Conservation (phyloP, 495 filamentous ascomycete species). For the Neurospora tetrasperma region DNA sequence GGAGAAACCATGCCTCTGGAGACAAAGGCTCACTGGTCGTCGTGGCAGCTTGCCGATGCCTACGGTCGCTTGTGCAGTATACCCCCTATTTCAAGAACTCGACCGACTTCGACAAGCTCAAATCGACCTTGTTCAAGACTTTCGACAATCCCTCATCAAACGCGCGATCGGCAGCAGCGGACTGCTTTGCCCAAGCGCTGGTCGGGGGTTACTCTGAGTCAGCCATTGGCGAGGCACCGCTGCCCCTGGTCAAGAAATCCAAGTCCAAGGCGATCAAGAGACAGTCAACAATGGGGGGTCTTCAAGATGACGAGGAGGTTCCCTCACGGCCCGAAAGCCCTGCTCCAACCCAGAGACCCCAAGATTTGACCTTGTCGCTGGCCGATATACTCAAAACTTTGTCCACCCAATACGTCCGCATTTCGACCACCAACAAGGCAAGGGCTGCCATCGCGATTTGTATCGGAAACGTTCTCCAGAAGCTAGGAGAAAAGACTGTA, state of each 20-base stretch:
- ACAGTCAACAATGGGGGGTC: conserved; percentile 41
- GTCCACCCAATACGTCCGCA: conserved; percentile 69
- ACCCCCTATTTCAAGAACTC: conserved; percentile 80
- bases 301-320: conserved; percentile 62
- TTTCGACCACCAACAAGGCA: conserved; percentile 67
- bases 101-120: conserved; percentile 83
- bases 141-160: conserved; percentile 66
- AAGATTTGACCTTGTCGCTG: conserved; percentile 63
- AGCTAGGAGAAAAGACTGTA: conserved; percentile 63
- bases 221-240: conserved; percentile 37
- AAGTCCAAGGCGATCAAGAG: conserved; percentile 65
- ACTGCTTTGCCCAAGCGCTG: conserved; percentile 66
- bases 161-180: conserved; percentile 79
- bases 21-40: conserved; percentile 82
- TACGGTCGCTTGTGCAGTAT: conserved; percentile 58
- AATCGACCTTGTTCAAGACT: conserved; percentile 67
- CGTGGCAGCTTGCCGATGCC: conserved; percentile 65
- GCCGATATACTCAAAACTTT: conserved; percentile 71
- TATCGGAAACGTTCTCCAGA: conserved; percentile 68
- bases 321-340: conserved; percentile 66
- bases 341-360: conserved; percentile 54
- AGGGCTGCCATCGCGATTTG: conserved; percentile 80
- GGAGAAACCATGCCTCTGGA: conserved; percentile 59
- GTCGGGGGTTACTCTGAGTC: conserved; percentile 70
- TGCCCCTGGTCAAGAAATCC: conserved; percentile 59